phyloP scores from a whole-genome alignment of 2,329 filamentous ascomycete species.

The Madurella fahalii region DNA sequence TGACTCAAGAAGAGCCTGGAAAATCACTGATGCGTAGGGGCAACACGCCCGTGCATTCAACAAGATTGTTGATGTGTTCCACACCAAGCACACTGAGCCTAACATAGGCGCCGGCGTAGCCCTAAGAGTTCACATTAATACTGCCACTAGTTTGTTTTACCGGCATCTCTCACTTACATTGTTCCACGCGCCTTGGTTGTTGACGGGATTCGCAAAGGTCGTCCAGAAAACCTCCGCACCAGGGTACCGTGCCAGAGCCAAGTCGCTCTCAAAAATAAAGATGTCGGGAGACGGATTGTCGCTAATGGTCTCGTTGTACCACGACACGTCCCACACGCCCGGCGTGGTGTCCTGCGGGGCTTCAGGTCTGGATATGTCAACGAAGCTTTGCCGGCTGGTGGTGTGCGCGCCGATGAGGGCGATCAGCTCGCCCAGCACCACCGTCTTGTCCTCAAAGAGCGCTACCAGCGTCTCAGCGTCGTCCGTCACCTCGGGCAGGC shows the following conservation, averaged over 20 bases:
- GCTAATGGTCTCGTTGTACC: constrained; percentile 3
- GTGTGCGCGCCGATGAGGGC: constrained; percentile 15
- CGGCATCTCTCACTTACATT: background rate
- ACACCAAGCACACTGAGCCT: constrained; percentile 4
- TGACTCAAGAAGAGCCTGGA: too few relatives aligned
- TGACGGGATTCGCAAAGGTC: background rate
- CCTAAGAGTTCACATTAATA: background rate
- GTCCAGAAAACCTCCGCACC: background rate
- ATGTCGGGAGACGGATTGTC: constrained; percentile 1
- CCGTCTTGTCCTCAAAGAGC: constrained; percentile 12
- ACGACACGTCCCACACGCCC: constrained; percentile 12
- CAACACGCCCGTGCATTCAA: constrained; percentile 6
- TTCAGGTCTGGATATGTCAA: background rate
- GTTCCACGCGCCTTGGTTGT: constrained; percentile 2
- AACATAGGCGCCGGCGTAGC: constrained; percentile 4
- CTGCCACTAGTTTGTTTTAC: too few relatives aligned
- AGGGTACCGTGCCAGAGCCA: constrained; percentile 2
- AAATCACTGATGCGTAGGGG: background rate
- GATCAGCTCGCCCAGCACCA: constrained; percentile 4
- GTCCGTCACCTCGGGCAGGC: background rate
- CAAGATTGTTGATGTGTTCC: constrained; percentile 5
- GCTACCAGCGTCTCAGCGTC: constrained; percentile 5
- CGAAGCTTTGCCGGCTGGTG: constrained; percentile 3
- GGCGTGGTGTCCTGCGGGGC: constrained; percentile 11
- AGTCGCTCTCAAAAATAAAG: constrained; percentile 9